Evolutionary conservation across 2,329 filamentous ascomycete species (phyloP), one percentile per base, ranked within the genome.

Genomic region (Zopfia rhizophila): DNA sequence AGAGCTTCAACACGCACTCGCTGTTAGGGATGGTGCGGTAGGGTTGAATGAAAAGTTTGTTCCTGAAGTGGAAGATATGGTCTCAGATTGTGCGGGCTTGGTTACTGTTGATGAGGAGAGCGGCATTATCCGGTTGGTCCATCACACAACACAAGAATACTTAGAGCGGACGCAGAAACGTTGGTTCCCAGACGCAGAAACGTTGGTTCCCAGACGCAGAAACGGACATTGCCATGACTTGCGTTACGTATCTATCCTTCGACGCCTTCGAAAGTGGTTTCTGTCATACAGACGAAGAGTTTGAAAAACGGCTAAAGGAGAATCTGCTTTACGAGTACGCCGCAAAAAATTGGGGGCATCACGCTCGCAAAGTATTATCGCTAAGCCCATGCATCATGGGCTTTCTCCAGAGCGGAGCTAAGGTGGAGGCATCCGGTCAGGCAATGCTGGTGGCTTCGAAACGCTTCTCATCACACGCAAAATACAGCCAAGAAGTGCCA

Each of bases 161-260:
- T 45, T 60, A 35, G 45, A 67, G 58, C 39, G 43, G n/a, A n/a
- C n/a, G n/a, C n/a, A n/a, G n/a, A n/a, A n/a, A n/a, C n/a, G n/a
- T n/a, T n/a, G n/a, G n/a, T n/a, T n/a, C n/a, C n/a, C n/a, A n/a
- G 47, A 28, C 58, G 41, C 38, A 55, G 39, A 35, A 53, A 29
- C 17, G 33, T 36, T 56, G 54, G 44, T 56, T 58, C 43, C 58
- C 60, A 3, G 17, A 38, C 11, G 45, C 52, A 25, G 53, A 47
- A n/a, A 38, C 51, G 18, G 11, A 39, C n/a, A 56, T 68, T 17
- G 54, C 63, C 7, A 19, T 19, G 13, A 43, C 41, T 8, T 66
- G 60, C 38, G 31, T 66, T 23, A 55, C 50, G 8, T 69, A 69
- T 47, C 44, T 66, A 6, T 54, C 54, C 13, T 60, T 66, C 32